Conservation (phyloP, 2,329 filamentous ascomycete species). For the Aspergillus unguis region DNA sequence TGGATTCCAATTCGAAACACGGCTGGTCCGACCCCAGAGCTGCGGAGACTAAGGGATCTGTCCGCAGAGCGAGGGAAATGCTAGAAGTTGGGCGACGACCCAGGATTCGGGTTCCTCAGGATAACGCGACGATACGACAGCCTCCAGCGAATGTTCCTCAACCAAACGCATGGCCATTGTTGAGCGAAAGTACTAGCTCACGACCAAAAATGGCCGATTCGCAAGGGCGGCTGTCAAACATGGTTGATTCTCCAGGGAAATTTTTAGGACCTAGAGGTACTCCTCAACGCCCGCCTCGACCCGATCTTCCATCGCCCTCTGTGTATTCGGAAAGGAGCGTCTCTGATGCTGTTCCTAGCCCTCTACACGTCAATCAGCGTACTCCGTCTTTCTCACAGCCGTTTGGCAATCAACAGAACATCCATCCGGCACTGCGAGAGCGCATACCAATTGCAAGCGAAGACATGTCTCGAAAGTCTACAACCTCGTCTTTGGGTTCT, state of each 20-base stretch:
- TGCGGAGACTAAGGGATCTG: constrained; percentile 30
- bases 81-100: constrained; percentile 32
- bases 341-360: constrained; percentile 24
- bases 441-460: constrained; percentile 26
- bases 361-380: constrained; percentile 21
- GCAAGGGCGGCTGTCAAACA: constrained; percentile 20
- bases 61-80: constrained; percentile 35
- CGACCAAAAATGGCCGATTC: constrained; percentile 23
- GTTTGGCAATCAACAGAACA: constrained; percentile 18
- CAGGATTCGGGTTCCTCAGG: constrained; percentile 10
- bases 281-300: constrained; percentile 43
- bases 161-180: constrained; percentile 47
- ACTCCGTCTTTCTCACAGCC: constrained; percentile 29
- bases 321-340: constrained; percentile 33
- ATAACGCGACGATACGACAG: constrained; percentile 12
- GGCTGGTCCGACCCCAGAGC: constrained; percentile 13
- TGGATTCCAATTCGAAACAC: constrained; percentile 20
- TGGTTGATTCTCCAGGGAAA: constrained; percentile 19
- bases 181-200: constrained; percentile 29
- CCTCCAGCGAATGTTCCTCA: constrained; percentile 27
- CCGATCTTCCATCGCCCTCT: constrained; percentile 37
- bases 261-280: constrained; percentile 33
- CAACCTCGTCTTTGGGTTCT: constrained; percentile 21
- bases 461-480: constrained; percentile 28
- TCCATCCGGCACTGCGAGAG: constrained; percentile 18